These are phyloP conservation scores for Mayamaea pseudoterrestris DNA, from an alignment of 108 stramenopile species.

Conservation along the genomic window DNA sequence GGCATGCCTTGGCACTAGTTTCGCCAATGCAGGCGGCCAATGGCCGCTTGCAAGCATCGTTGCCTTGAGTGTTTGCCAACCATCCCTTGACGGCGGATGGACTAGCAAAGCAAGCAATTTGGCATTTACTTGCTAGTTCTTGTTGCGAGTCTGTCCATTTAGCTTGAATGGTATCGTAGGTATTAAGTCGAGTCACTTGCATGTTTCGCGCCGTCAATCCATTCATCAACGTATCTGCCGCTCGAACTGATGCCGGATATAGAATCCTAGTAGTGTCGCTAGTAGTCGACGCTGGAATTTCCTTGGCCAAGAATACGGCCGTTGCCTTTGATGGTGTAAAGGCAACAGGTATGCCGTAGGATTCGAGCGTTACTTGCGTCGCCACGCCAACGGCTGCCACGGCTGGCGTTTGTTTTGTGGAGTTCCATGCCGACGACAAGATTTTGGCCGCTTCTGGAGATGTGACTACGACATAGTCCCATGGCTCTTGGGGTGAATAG, in stretches of 20 bases:
- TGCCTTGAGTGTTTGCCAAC: slow-evolving; percentile 47
- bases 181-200: slow-evolving; percentile 54
- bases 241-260: slow-evolving; percentile 76
- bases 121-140: slow-evolving; percentile 19
- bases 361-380: slow-evolving; percentile 36
- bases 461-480: slow-evolving; percentile 72
- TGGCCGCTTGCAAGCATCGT: slow-evolving; percentile 25
- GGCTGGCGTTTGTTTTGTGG: slow-evolving; percentile 12
- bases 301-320: slow-evolving; percentile 45
- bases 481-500: slow-evolving; percentile 11
- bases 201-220: slow-evolving; percentile 50
- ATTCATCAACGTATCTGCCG: slow-evolving; percentile 46
- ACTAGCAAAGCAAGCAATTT: slow-evolving; percentile 70
- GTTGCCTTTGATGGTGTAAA: slow-evolving; percentile 75
- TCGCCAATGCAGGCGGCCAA: slow-evolving; percentile 79
- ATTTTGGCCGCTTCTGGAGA: slow-evolving; percentile 79
- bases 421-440: slow-evolving; percentile 47
- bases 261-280: slow-evolving; percentile 29
- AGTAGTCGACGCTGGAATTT: slow-evolving; percentile 27
- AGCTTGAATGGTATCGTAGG: slow-evolving; percentile 77
- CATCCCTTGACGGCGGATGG: slow-evolving; percentile 77
- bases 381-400: slow-evolving; percentile 77
- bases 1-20: slow-evolving; percentile 64
- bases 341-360: slow-evolving; percentile 37
- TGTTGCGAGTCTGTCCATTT: slow-evolving; percentile 41